Base-by-base conservation (phyloP, 2,329 filamentous ascomycete species). In the Cladophialophora exuberans region DNA sequence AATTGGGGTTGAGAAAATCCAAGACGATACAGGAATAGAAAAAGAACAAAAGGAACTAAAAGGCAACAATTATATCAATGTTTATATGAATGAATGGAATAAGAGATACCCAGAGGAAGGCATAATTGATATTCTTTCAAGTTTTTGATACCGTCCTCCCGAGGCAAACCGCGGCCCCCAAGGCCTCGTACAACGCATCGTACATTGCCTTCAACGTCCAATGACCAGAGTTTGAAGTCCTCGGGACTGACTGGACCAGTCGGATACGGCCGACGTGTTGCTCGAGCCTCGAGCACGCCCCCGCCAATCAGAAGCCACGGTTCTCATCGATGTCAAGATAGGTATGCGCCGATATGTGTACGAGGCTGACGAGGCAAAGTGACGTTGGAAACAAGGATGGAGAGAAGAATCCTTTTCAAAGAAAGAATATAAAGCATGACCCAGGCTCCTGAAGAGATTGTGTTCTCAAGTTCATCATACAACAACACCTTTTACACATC, bases 1-100 rank as follows among this genome's bases (percentile, higher is more conserved):
- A 49, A 22, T 39, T 54, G 33, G 49, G 52, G 1, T 22, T 59
- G 48, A 53, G 50, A 25, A 59, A 56, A 45, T 53, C 57, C 15
- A 59, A 56, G 53, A 59, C 49, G 13, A 10, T 33, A 26, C 36
- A 42, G 25, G 28, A 23, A 2, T 43, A 43, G 38, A 35, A 17
- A 6, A 39, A 17, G n/a, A 15, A 7, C 6, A 20, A 15, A 17
- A 9, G 17, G 35, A 39, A 9, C 17, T n/a, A n/a, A 20, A 17
- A 9, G 35, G 17, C 17, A 39, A 6, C 35, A n/a, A n/a, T n/a
- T n/a, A n/a, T n/a, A n/a, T n/a, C n/a, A n/a, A n/a, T n/a, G n/a
- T n/a, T n/a, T n/a, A n/a, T n/a, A n/a, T n/a, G n/a, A n/a, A n/a
- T n/a, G n/a, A n/a, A n/a, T 20, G 11, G 35, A 15, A 39, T 31